Evolutionary conservation across 2,329 filamentous ascomycete genomes (phyloP), one percentile per base, ranked within the genome.

Genomic region (Fusarium siculi): DNA sequence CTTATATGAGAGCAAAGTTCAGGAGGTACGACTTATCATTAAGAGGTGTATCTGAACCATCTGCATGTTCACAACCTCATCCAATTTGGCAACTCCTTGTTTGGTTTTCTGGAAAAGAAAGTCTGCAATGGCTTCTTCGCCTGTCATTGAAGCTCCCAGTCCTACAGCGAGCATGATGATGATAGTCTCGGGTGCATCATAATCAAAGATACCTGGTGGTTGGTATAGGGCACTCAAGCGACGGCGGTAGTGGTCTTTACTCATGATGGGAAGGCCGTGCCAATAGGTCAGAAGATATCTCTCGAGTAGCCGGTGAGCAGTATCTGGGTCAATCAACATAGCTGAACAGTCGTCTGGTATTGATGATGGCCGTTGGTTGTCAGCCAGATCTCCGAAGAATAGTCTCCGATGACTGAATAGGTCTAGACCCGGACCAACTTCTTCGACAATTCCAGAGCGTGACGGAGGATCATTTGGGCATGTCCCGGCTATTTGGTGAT

Each of bases 21-120:
- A 21, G 30, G 40, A 25, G n/a, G 55, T 30, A 6, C 47, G 39
- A 71, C 84, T 84, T 83, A 85, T 85, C 82, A 85, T 84, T 36
- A 85, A 76, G 19, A 85, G 70, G 1, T 83, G 79, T 11, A 85
- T 79, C 63, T 85, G 84, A 7, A 85, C 78, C 2, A 81, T 81
- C 57, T 85, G 82, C 19, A 84, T 70, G 47, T 85, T 85, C 5
- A 85, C 84, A 21, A 84, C 80, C 32, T 85, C 84, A 50, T 85
- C 84, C 52, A 83, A 77, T 10, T 79, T 76, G 10, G 73, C 74
- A 18, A 79, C 75, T 1, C 81, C 81, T 34, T 80, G 79, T 69
- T 84, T 85, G 7, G 83, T 83, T n/a, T 81, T 83, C 34, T 85
- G 81, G 28, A 83, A 84, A 32, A 85, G 63, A 28, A 84, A 78